These are phyloP conservation scores for Lachnellula occidentalis DNA, from an alignment of 2,329 filamentous ascomycete species.

Conservation along the genomic window DNA sequence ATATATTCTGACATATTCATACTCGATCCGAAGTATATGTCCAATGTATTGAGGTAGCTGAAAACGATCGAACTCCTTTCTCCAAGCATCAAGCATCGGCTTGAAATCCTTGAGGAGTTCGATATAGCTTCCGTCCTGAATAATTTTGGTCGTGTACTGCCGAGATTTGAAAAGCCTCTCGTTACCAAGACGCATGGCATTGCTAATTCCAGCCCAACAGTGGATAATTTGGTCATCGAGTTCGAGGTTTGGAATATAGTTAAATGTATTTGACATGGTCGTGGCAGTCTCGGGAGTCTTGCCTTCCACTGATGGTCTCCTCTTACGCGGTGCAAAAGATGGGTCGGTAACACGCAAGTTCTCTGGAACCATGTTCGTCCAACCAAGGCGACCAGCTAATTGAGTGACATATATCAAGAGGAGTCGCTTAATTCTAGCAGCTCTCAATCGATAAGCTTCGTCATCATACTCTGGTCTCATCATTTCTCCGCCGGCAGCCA, in stretches of 20 bases:
- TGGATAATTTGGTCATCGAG: constrained; percentile 68
- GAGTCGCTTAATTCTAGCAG: constrained; percentile 75
- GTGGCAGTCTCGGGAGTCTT: constrained; percentile 55
- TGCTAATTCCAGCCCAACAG: constrained; percentile 91
- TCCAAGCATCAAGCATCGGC: constrained; percentile 73
- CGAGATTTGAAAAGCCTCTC: constrained; percentile 82
- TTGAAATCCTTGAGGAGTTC: constrained; percentile 75
- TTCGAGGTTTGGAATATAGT: constrained; percentile 61
- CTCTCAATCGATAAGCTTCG: constrained; percentile 69
- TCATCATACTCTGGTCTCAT: constrained; percentile 65
- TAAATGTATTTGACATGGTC: constrained; percentile 53
- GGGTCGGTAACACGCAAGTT: constrained; percentile 53
- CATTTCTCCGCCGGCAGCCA: constrained; percentile 53
- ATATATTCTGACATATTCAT: constrained; percentile 91
- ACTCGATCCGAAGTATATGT: constrained; percentile 87
- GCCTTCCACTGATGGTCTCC: constrained; percentile 42
- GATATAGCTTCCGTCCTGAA: constrained; percentile 79
- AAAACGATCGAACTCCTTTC: constrained; percentile 74
- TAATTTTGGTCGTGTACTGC: constrained; percentile 82
- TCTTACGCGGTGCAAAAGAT: constrained; percentile 42
- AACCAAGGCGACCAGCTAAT: constrained; percentile 84
- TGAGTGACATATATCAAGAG: constrained; percentile 90
- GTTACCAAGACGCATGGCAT: constrained; percentile 87
- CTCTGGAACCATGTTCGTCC: constrained; percentile 88
- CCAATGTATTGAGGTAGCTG: constrained; percentile 59